These are phyloP conservation scores for Pseudoturritis turrita DNA, from an alignment of 345 rosid genomes.

Conservation along the genomic window DNA sequence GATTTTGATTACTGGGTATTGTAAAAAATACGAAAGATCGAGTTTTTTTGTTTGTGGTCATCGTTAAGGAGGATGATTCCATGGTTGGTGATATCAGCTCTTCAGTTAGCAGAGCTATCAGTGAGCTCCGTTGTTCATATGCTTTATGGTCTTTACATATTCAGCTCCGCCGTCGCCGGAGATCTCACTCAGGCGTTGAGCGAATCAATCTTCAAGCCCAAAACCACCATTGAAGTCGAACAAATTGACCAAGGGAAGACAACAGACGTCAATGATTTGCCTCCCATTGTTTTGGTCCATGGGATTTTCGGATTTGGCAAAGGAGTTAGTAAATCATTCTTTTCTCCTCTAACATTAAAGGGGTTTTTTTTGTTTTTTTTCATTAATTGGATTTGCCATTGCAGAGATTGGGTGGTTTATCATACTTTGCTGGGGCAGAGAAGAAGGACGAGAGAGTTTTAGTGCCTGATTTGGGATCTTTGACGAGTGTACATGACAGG, in stretches of 20 bases:
- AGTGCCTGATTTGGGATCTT: constrained; percentile 97
- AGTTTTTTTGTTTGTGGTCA: neutral
- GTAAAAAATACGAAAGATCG: neutral
- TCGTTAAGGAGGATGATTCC: constrained; percentile 47
- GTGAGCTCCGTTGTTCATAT: constrained; percentile 76
- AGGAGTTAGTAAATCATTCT: constrained; percentile 47
- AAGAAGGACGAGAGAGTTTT: constrained; percentile 92
- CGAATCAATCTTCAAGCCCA: constrained; percentile 49
- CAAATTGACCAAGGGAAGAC: constrained; percentile 27
- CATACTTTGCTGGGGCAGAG: constrained; percentile 99
- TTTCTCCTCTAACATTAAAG: neutral
- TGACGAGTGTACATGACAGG: constrained; percentile 91
- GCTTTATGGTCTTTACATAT: constrained; percentile 73
- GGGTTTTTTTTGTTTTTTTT: neutral
- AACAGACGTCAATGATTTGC: constrained; percentile 37
- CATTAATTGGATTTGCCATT: constrained; percentile 7
- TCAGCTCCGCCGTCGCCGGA: constrained; percentile 88
- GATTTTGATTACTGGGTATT: neutral
- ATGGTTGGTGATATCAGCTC: constrained; percentile 50
- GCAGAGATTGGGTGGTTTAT: constrained; percentile 82
- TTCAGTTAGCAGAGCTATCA: constrained; percentile 75
- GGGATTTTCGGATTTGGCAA: constrained; percentile 99
- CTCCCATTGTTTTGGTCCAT: constrained; percentile 93
- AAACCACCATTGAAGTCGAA: constrained; percentile 36
- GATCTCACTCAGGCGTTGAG: constrained; percentile 61